phyloP scores from a whole-genome alignment of 2,329 filamentous ascomycete species.

The Phoma sp. region DNA sequence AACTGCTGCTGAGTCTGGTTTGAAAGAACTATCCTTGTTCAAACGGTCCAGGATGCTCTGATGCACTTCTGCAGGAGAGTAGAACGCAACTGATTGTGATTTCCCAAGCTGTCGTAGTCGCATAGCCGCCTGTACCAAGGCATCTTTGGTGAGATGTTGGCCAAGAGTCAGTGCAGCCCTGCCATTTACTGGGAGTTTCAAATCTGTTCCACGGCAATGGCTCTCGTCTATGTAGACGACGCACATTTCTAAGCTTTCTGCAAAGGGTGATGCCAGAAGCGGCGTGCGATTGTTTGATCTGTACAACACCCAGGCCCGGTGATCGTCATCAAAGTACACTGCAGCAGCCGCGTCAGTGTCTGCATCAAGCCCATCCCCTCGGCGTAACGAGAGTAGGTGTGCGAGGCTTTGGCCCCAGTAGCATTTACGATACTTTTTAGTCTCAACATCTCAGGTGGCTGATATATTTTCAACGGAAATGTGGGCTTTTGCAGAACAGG shows the following conservation, averaged over 20 bases:
- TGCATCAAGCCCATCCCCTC: constrained; percentile 55
- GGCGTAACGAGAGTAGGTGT: constrained; percentile 50
- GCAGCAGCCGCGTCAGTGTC: constrained; percentile 57
- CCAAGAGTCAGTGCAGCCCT: constrained; percentile 63
- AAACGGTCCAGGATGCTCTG: constrained; percentile 60
- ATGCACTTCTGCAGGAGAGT: constrained; percentile 66
- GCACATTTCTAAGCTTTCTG: constrained; percentile 58
- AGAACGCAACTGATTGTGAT: constrained; percentile 61
- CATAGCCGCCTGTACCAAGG: constrained; percentile 71
- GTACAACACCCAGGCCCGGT: constrained; percentile 55
- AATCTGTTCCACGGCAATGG: constrained; percentile 66
- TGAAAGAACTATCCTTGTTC: not conserved
- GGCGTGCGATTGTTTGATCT: constrained; percentile 47
- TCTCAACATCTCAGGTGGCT: not conserved
- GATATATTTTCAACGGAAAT: not conserved
- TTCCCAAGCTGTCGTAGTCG: constrained; percentile 64
- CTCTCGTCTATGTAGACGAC: constrained; percentile 67
- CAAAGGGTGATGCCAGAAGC: constrained; percentile 61
- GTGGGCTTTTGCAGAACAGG: not conserved
- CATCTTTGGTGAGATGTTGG: constrained; percentile 64
- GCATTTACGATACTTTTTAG: constrained; percentile 23
- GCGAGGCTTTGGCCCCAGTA: constrained; percentile 29
- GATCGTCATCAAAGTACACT: constrained; percentile 59
- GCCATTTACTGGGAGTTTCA: constrained; percentile 59
- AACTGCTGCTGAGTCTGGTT: constrained; percentile 8